Percentiles rank a stretch among this genome's conserved stretches.
Evolutionary conservation across 768 basidiomycete species (phyloP).

Genomic region (Trametes meyenii): DNA sequence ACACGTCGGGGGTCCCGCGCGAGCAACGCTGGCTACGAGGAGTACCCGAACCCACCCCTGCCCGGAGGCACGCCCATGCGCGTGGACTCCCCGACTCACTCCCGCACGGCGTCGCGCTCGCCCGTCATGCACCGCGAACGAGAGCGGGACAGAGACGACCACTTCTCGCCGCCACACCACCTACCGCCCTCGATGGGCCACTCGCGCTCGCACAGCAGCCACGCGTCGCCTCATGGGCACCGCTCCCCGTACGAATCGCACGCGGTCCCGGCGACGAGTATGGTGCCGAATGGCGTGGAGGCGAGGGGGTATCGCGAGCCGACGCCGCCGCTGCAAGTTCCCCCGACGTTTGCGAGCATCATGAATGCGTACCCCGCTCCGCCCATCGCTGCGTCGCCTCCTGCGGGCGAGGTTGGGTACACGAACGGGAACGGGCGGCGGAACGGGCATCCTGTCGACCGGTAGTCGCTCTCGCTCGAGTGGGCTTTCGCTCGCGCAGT

Average conservation of each 20-base stretch:
- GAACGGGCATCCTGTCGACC: slow-evolving; percentile 21
- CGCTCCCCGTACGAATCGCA: slow-evolving; percentile 31
- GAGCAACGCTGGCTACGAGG: slow-evolving; percentile 26
- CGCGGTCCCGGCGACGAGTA: not conserved
- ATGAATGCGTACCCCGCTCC: slow-evolving; percentile 67
- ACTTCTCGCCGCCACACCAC: slow-evolving; percentile 23
- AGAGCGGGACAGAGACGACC: slow-evolving; percentile 31
- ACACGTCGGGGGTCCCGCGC: slow-evolving; percentile 26
- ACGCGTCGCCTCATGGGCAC: slow-evolving; percentile 31
- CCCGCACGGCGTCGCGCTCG: slow-evolving; percentile 31
- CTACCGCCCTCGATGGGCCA: slow-evolving; percentile 14
- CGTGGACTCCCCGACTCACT: slow-evolving; percentile 18
- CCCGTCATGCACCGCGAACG: slow-evolving; percentile 33
- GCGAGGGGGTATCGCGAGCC: slow-evolving; percentile 10
- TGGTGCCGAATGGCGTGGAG: slow-evolving; percentile 3
- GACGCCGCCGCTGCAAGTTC: slow-evolving; percentile 38
- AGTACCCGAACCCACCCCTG: slow-evolving; percentile 21
- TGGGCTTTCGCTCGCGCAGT: no score
- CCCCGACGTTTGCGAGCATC: slow-evolving; percentile 66
- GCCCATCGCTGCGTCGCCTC: slow-evolving; percentile 30
- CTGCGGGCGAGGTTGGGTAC: slow-evolving; percentile 34
- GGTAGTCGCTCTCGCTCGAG: not conserved
- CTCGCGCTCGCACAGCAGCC: slow-evolving; percentile 23
- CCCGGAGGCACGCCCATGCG: slow-evolving; percentile 15
- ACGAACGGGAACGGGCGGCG: slow-evolving; percentile 26